These are phyloP conservation scores for Elsinoe necatrix DNA, from an alignment of 2,329 filamentous ascomycete species.

Conservation along the genomic window DNA sequence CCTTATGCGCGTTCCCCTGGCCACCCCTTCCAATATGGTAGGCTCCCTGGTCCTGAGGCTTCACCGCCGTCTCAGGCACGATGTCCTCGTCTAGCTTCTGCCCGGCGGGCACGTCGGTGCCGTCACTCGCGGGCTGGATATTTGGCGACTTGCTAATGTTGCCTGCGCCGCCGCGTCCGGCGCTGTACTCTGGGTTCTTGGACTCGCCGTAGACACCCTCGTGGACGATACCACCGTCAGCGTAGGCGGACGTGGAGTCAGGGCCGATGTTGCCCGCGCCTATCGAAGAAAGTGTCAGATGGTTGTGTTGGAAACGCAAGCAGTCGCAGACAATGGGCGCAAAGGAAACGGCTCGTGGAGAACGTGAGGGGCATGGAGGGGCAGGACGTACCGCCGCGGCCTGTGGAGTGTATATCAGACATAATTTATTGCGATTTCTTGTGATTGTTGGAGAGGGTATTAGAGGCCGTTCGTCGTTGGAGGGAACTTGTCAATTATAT, in stretches of 20 bases:
- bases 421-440: constrained; percentile 14
- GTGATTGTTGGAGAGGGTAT: not conserved
- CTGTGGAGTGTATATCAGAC: constrained; percentile 40
- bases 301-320: not conserved
- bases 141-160: constrained; percentile 34
- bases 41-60: constrained; percentile 17
- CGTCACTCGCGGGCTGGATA: constrained; percentile 21
- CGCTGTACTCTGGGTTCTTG: constrained; percentile 32
- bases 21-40: constrained; percentile 33
- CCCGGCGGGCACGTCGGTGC: constrained; percentile 16
- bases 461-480: not conserved
- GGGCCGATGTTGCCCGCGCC: constrained; percentile 51
- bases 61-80: constrained; percentile 37
- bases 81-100: constrained; percentile 32
- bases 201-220: constrained; percentile 36
- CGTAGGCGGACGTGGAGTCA: constrained; percentile 40
- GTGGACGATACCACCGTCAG: constrained; percentile 39
- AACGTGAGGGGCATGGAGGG: not conserved
- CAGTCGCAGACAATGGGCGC: not conserved
- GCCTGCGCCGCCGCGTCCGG: constrained; percentile 33
- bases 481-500: not conserved
- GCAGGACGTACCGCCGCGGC: constrained; percentile 44
- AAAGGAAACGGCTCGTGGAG: not conserved
- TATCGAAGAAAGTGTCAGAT: constrained; percentile 23
- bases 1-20: constrained; percentile 40